These are phyloP conservation scores for Pezicula radicicola DNA, from an alignment of 2,329 filamentous ascomycete genomes.

Conservation along the genomic window DNA sequence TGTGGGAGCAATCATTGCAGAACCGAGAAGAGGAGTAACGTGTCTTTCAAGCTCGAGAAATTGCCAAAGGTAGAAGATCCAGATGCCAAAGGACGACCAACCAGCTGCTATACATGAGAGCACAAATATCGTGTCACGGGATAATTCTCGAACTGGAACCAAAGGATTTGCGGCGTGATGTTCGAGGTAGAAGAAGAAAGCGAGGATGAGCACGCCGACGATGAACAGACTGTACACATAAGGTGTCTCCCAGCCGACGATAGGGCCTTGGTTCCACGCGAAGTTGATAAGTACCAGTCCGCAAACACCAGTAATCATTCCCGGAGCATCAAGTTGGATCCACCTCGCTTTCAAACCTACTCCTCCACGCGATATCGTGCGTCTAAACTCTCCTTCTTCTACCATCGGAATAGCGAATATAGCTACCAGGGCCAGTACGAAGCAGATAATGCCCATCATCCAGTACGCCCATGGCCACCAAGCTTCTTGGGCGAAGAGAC, in stretches of 20 bases:
- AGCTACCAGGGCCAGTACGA: conserved; percentile 28
- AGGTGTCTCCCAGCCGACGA: conserved; percentile 20
- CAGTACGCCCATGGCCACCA: conserved; percentile 50
- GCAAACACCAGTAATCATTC: conserved; percentile 40
- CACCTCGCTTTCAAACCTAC: conserved; percentile 19
- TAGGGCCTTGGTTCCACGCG: conserved; percentile 38
- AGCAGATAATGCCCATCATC: conserved; percentile 35
- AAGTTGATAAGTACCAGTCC: conserved; percentile 49
- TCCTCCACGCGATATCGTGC: conserved; percentile 28
- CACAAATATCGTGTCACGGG: conserved; percentile 5
- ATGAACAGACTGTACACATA: conserved; percentile 43
- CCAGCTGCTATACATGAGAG: conserved; percentile 6
- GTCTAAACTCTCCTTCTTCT: background rate
- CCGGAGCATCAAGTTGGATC: conserved; percentile 34
- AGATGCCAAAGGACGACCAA: conserved; percentile 10
- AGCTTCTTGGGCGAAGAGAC: conserved; percentile 30
- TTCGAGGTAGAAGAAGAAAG: conserved; percentile 3
- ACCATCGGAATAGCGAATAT: conserved; percentile 32
- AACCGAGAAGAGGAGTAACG: conserved; percentile 20
- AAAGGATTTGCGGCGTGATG: conserved; percentile 23
- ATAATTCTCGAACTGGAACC: conserved; percentile 33
- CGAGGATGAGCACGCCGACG: conserved; percentile 2
- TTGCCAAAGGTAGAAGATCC: conserved; percentile 9
- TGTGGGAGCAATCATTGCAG: conserved; percentile 19
- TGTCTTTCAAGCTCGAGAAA: conserved; percentile 13